Evolutionary conservation across 2,329 filamentous ascomycete genomes (phyloP), one percentile per base, ranked within the genome.

Genomic region (Diplodia mutila): DNA sequence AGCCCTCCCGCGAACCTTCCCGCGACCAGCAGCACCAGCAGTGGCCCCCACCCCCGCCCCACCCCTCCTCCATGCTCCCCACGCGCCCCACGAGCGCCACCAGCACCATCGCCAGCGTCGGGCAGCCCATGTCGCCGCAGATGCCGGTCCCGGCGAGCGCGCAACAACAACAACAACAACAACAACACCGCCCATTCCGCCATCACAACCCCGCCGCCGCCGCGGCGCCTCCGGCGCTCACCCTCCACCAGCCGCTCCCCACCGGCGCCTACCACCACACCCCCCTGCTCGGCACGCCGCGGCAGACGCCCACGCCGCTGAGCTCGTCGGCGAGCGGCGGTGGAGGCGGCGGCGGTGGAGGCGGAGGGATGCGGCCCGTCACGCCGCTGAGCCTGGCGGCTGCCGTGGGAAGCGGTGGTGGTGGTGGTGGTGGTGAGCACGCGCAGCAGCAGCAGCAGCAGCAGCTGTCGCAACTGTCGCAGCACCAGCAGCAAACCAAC

Each of bases 171-270:
- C 29, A 29, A 4, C 29, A 29, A 8, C 29, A 3, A 8, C 29
- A 29, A 8, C 29, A 29, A 4, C 29, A 29, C n/a, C n/a, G n/a
- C n/a, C n/a, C n/a, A 8, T 8, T 29, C 29, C 29, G 25, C 9
- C 55, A 48, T 1, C 29, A 34, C 52, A 21, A 5, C 14, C 12
- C 48, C 8, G 32, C 32, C 32, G 32, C 7, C 32, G 32, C 32
- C 32, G 21, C 27, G 23, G 5, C 34, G 21, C 23, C 55, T 4
- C 23, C 55, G 8, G 8, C 16, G 2, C 57, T 61, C 18, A 42
- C 48, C 4, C 57, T 61, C 27, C 42, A 61, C 57, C 57, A 61
- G n/a, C 57, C 57, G 12, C 42, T 21, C 23, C 42, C 42, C 23
- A 23, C 23, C 16, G 37, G 27, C 25, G 11, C 12, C 55, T 16